These are phyloP conservation scores for Pythium folliculosum DNA, from an alignment of 352 stramenopile genomes.

Conservation along the genomic window DNA sequence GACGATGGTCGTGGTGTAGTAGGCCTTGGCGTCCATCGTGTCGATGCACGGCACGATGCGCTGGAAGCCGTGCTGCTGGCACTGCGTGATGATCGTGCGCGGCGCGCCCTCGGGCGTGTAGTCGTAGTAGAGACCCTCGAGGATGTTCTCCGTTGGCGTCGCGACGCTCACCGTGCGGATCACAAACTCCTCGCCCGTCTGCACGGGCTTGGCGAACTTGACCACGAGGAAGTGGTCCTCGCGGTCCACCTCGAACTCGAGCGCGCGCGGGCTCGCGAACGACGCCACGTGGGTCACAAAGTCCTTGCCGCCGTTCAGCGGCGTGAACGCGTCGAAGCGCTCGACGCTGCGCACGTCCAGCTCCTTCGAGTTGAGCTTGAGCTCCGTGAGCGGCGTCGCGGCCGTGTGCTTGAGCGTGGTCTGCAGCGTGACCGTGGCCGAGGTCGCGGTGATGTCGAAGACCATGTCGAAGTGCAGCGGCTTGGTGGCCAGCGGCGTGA, in stretches of 20 bases:
- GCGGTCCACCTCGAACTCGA: slow-evolving; percentile 57
- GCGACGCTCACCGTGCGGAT: slow-evolving; percentile 66
- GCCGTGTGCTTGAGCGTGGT: slow-evolving; percentile 64
- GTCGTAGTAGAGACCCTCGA: slow-evolving; percentile 80
- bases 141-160: slow-evolving; percentile 73
- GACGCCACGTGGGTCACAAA: slow-evolving; percentile 67
- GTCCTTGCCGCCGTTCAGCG: slow-evolving; percentile 40
- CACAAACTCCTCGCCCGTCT: slow-evolving; percentile 66
- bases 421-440: slow-evolving; percentile 68
- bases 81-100: slow-evolving; percentile 84
- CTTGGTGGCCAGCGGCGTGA: slow-evolving; percentile 61
- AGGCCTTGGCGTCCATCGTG: slow-evolving; percentile 81
- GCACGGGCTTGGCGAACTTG: slow-evolving; percentile 52
- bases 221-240: slow-evolving; percentile 76
- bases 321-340: slow-evolving; percentile 48
- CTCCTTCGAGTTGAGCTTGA: slow-evolving; percentile 80
- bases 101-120: slow-evolving; percentile 67
- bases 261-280: slow-evolving; percentile 41
- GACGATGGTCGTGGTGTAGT: slow-evolving; percentile 80
- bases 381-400: slow-evolving; percentile 39
- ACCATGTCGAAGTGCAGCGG: slow-evolving; percentile 83
- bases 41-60: slow-evolving; percentile 79
- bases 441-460: slow-evolving; percentile 67
- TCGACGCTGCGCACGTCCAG: slow-evolving; percentile 65
- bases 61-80: slow-evolving; percentile 80